Evolutionary conservation across 169 alveolate species (phyloP), one percentile per base, ranked within the genome.

Genomic region (Blepharisma undulans): DNA sequence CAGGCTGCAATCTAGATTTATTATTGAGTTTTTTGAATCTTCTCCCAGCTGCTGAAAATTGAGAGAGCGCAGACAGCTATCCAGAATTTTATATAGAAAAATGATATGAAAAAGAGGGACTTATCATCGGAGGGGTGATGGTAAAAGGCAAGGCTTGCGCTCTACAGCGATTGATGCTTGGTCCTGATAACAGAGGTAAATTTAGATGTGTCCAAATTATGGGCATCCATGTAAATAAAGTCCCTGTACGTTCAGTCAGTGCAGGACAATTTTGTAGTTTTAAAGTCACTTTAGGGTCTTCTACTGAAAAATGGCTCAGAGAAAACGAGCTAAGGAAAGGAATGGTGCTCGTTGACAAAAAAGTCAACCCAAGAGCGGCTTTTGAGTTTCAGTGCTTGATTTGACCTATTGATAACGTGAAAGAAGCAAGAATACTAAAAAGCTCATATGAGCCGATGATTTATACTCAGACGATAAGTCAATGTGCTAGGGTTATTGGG

Each of bases 181-280:
- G 98, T 14, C 98, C 98, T 19, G 97, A 96, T 87, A 84, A 91
- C 32, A 76, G 92, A 18, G 98, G 98, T 2, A 88, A 72, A 19
- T 86, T 86, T 66, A 25, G 22, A 19, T 18, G 30, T 22, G 82
- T 72, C 27, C 33, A 25, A 25, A 71, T 86, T n/a, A 21, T 72
- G n/a, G 80, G 84, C 61, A 86, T 86, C 22, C 80, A 86, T 22
- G 80, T 60, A 21, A 86, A 86, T 21, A 27, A 72, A 29, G 61
- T 86, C n/a, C 34, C 80, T 29, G 48, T 22, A 18, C 29, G 36
- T 19, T 71, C 84, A 30, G 90, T 86, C n/a, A 27, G 36, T 18
- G 82, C 84, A 25, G 90, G 90, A 71, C 82, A 86, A 29, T 72
- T 86, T n/a, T 60, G 84, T n/a, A 86, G 90, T 36, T 66, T 86